phyloP scores from a whole-genome alignment of 208 protist species.

The Leishmania arabica region DNA sequence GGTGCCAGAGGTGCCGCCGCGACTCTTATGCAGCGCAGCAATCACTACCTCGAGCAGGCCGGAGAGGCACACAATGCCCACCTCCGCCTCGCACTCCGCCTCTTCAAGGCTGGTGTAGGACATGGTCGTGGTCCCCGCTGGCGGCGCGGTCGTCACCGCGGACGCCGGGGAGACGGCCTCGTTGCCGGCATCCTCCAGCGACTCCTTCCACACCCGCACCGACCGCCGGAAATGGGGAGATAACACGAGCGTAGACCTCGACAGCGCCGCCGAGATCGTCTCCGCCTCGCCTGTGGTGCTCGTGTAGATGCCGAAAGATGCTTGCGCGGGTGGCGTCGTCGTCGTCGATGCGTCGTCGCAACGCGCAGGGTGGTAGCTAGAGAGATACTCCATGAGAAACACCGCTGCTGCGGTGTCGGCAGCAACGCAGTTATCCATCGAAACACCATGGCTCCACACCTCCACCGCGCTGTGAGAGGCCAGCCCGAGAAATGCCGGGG shows the following conservation, averaged over 20 bases:
- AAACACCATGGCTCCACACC: conserved; percentile 79
- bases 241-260: conserved; percentile 7
- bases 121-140: conserved; percentile 8
- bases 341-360: background rate
- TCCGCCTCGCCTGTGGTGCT: conserved; percentile 29
- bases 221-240: conserved; percentile 4
- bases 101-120: conserved; percentile 37
- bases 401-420: conserved; percentile 61
- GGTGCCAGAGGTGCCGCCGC: background rate
- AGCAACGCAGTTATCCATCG: conserved; percentile 31
- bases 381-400: conserved; percentile 56
- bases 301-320: conserved; percentile 34
- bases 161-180: conserved; percentile 21
- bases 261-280: conserved; percentile 27
- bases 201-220: conserved; percentile 37
- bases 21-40: conserved; percentile 20
- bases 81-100: conserved; percentile 55
- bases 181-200: conserved; percentile 32
- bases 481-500: conserved; percentile 49
- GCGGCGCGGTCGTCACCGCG: background rate
- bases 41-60: conserved; percentile 41
- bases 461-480: conserved; percentile 66
- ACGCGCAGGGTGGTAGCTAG: conserved; percentile 29
- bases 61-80: conserved; percentile 71
- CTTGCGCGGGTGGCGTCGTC: conserved; percentile 1